Conservation (phyloP, 768 basidiomycete genomes). For the Hemileccinum rubropunctum region DNA sequence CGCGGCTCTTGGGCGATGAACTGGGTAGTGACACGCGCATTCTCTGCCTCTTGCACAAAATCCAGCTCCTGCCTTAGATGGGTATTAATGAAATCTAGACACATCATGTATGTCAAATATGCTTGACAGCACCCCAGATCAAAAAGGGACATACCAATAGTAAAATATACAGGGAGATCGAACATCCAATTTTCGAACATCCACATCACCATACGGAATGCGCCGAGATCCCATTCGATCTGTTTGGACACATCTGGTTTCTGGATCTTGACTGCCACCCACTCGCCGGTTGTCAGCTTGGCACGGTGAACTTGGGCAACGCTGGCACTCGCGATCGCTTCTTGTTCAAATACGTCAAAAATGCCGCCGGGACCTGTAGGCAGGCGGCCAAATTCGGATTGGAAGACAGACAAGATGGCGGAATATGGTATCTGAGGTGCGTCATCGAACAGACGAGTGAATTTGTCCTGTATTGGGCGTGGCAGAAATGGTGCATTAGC, state of each 20-base stretch:
- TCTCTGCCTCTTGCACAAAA: slow-evolving; percentile 76
- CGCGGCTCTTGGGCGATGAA: slow-evolving; percentile 70
- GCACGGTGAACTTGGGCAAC: slow-evolving; percentile 93
- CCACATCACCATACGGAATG: slow-evolving; percentile 74
- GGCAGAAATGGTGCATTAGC: slow-evolving; percentile 87
- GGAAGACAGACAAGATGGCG: slow-evolving; percentile 64
- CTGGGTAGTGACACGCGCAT: slow-evolving; percentile 66
- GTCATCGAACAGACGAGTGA: slow-evolving; percentile 81
- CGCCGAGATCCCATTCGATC: slow-evolving; percentile 79
- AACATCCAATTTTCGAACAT: slow-evolving; percentile 78
- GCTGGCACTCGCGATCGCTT: slow-evolving; percentile 82
- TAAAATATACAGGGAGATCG: slow-evolving; percentile 80
- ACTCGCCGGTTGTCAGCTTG: slow-evolving; percentile 46
- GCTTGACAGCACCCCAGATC: not conserved
- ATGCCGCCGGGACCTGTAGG: slow-evolving; percentile 68
- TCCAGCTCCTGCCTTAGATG: slow-evolving; percentile 84
- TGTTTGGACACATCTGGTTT: slow-evolving; percentile 87
- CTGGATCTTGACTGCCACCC: slow-evolving; percentile 94
- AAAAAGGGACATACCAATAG: slow-evolving; percentile 52
- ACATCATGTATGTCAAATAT: not conserved
- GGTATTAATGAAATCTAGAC: slow-evolving; percentile 70
- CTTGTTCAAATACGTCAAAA: slow-evolving; percentile 75
- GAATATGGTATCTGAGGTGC: slow-evolving; percentile 82
- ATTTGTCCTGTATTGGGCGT: slow-evolving; percentile 76
- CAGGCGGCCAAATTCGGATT: slow-evolving; percentile 62